These are phyloP conservation scores for Puccinia novopanici DNA, from an alignment of 1,284 basidiomycete genomes.

Conservation along the genomic window DNA sequence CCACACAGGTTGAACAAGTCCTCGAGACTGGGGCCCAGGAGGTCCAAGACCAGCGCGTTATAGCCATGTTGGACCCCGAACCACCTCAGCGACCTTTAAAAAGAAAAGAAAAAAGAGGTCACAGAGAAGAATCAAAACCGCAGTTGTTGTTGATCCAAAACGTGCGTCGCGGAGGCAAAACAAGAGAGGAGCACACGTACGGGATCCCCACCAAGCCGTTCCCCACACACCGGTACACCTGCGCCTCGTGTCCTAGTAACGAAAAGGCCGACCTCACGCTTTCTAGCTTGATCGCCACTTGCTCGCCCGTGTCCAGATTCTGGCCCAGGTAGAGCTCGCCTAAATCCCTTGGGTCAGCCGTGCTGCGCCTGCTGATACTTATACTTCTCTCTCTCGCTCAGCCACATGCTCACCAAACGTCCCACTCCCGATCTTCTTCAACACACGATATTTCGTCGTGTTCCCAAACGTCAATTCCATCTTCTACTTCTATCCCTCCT, in stretches of 20 bases:
- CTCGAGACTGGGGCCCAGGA: constrained; percentile 94
- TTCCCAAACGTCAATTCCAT: constrained; percentile 20
- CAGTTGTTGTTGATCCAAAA: background rate
- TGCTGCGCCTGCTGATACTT: no score
- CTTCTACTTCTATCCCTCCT: background rate
- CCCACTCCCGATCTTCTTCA: constrained; percentile 10
- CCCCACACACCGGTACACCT: constrained; percentile 75
- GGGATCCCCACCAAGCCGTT: constrained; percentile 92
- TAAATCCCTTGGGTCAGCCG: background rate
- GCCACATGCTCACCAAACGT: background rate
- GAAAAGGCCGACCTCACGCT: constrained; percentile 62
- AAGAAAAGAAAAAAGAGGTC: no score
- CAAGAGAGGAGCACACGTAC: constrained; percentile 68
- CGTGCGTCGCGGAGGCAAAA: constrained; percentile 40
- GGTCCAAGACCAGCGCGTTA: constrained; percentile 98
- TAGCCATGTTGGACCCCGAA: constrained; percentile 99
- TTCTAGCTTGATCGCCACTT: constrained; percentile 99
- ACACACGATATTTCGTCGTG: background rate
- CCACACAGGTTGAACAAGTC: constrained; percentile 92
- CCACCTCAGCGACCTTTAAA: constrained; percentile 68
- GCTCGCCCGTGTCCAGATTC: constrained; percentile 76
- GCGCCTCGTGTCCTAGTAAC: constrained; percentile 60
- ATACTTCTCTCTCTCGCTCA: background rate
- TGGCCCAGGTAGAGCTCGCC: constrained; percentile 6
- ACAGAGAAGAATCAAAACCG: background rate